phyloP scores from a whole-genome alignment of 441 rosid genomes.

The Gossypium gossypioides region DNA sequence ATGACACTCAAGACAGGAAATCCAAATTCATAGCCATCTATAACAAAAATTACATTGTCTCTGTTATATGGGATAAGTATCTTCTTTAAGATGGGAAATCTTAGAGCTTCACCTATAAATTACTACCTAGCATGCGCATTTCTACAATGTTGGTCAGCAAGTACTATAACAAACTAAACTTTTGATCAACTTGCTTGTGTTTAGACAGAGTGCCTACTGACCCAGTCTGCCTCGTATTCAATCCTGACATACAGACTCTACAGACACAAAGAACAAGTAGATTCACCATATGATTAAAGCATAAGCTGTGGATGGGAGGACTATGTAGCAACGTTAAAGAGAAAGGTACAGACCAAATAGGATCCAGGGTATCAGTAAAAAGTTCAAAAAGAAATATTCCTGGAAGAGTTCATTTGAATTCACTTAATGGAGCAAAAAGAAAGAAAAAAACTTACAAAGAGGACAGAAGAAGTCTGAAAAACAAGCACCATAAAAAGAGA shows the following conservation, averaged over 20 bases:
- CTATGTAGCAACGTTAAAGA: neutral
- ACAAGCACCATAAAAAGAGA: neutral
- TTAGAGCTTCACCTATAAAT: constrained; percentile 4
- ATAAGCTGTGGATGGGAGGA: neutral
- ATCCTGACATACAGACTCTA: neutral
- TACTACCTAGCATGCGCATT: neutral
- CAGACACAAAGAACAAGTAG: neutral
- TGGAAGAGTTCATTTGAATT: neutral
- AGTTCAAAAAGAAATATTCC: neutral
- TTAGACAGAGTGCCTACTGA: neutral
- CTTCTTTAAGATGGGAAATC: constrained; percentile 3
- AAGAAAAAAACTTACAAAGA: neutral
- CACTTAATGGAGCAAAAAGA: neutral
- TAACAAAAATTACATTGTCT: neutral
- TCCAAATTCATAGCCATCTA: neutral
- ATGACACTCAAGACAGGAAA: neutral
- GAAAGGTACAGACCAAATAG: neutral
- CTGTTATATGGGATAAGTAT: neutral
- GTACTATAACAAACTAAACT: neutral
- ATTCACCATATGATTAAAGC: constrained; percentile 1
- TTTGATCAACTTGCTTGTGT: constrained; percentile 2
- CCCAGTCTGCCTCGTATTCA: neutral
- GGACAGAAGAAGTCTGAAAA: neutral
- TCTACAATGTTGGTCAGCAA: neutral
- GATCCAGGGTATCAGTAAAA: neutral